Evolutionary conservation across 2,329 filamentous ascomycete species (phyloP), one percentile per base, ranked within the genome.

Genomic region (Xylariaceae sp.): DNA sequence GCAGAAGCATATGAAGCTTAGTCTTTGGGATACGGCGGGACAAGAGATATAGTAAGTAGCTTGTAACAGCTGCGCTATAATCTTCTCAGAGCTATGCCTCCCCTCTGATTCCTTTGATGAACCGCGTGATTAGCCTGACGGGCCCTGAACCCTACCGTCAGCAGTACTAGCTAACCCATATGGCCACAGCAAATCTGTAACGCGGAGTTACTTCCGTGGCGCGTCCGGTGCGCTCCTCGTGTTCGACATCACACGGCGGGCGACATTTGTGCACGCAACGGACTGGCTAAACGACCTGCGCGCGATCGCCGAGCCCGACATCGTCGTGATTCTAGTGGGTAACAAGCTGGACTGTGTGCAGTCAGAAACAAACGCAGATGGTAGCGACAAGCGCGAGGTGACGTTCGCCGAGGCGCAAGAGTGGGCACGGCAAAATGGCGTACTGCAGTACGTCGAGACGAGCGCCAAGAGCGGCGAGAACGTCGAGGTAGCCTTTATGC

Each of bases 381-480:
- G 63, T 17, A 67, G 40, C 34, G 48, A 73, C 21, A 74, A 75
- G 76, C 83, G 94, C 54, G 89, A 96, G 71, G 92, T 98, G 23
- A 91, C 89, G 0, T 80, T 79, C 49, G 82, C 89, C 65, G 94
- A 98, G 76, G 95, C 95, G 2, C 87, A 94, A 70, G 90, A 90
- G 57, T 99, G 95, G 95, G 96, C 92, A 60, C 82, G 82, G 58
- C 78, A 82, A 65, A 97, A 98, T 74, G 90, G 90, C 56, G 88
- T 98, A 23, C 85, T 96, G 71, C 87, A 93, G 72, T 98, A 98
- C 73, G 92, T 98, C 61, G 95, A 99, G 79, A 99, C 95, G 34
- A 93, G 89, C 65, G 95, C 95, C 46, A 99, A 98, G 81, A 96
- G 89, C 61, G 95, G 95, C 49, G 92, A 96, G 72, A 92, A 92